These are phyloP conservation scores for Fimicolochytrium jonesii DNA, from an alignment of 192 early-diverging fungal genomes.

Conservation along the genomic window DNA sequence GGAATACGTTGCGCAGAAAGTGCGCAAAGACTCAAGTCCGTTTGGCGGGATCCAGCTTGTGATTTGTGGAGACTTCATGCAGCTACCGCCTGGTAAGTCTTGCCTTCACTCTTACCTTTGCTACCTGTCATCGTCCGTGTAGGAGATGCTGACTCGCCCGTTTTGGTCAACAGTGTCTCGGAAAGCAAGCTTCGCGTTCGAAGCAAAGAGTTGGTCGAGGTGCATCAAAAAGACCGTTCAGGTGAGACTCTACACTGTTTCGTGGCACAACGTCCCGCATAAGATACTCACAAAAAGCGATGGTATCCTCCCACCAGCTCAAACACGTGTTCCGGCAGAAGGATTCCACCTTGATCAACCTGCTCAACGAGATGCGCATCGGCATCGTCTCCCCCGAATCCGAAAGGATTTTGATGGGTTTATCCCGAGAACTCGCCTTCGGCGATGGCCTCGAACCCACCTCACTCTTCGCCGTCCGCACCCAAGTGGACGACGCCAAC, in stretches of 20 bases:
- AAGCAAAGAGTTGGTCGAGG: conserved; percentile 29
- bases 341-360: conserved; percentile 70
- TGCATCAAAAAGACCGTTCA: conserved; percentile 23
- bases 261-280: no score
- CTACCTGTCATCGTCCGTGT: background rate
- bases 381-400: conserved; percentile 61
- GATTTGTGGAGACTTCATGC: conserved; percentile 51
- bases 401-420: conserved; percentile 44
- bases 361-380: conserved; percentile 83
- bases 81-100: conserved; percentile 45
- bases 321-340: conserved; percentile 81
- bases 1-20: conserved; percentile 28
- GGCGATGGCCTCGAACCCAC: conserved; percentile 54
- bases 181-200: conserved; percentile 34
- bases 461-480: conserved; percentile 60
- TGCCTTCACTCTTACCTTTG: background rate
- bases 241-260: no score
- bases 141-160: no score
- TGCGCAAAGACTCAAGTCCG: conserved; percentile 23
- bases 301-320: conserved; percentile 44
- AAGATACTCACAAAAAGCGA: background rate
- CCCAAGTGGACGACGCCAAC: conserved; percentile 76
- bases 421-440: conserved; percentile 29
- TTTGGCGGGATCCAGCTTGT: conserved; percentile 53
- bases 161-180: conserved; percentile 8